Conservation (phyloP, 371 early-diverging fungal species). For the Apophysomyces ossiformis region DNA sequence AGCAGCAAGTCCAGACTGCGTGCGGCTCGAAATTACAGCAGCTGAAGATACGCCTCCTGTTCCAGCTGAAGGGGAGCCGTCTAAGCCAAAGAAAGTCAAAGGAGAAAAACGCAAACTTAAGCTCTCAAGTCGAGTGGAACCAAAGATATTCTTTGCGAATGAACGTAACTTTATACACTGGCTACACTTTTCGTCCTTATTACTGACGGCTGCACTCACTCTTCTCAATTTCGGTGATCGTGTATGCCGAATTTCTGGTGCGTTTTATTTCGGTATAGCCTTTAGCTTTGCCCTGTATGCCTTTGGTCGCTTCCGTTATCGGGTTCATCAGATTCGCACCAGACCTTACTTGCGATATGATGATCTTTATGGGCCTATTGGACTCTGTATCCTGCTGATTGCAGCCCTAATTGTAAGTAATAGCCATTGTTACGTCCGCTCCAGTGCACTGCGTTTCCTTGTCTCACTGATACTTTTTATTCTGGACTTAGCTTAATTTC, state of each 20-base stretch:
- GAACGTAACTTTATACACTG: conserved; percentile 95
- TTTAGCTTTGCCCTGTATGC: conserved; percentile 80
- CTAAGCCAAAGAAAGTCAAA: conserved; percentile 7
- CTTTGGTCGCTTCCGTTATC: conserved; percentile 85
- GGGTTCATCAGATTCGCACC: conserved; percentile 64
- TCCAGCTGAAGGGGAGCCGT: background rate
- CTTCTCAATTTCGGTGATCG: conserved; percentile 79
- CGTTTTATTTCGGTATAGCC: conserved; percentile 74
- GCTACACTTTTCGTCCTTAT: conserved; percentile 69
- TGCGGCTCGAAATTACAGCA: no score
- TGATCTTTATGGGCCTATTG: conserved; percentile 73
- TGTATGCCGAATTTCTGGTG: conserved; percentile 63
- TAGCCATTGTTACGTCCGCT: background rate
- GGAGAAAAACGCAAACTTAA: conserved; percentile 15
- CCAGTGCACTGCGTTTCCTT: no score
- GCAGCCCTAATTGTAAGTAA: conserved; percentile 79
- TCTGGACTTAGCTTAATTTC: conserved; percentile 25
- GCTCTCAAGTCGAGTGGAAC: conserved; percentile 68
- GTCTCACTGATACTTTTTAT: background rate
- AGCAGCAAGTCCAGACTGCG: no score
- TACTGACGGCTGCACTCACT: conserved; percentile 68
- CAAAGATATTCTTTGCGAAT: conserved; percentile 97
- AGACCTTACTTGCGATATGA: conserved; percentile 61
- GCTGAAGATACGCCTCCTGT: no score
- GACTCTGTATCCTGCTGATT: conserved; percentile 81